Percentiles rank a stretch among this genome's conserved stretches.
Evolutionary conservation across 139 green algal species (phyloP).

Genomic region (Gonium pectorale): DNA sequence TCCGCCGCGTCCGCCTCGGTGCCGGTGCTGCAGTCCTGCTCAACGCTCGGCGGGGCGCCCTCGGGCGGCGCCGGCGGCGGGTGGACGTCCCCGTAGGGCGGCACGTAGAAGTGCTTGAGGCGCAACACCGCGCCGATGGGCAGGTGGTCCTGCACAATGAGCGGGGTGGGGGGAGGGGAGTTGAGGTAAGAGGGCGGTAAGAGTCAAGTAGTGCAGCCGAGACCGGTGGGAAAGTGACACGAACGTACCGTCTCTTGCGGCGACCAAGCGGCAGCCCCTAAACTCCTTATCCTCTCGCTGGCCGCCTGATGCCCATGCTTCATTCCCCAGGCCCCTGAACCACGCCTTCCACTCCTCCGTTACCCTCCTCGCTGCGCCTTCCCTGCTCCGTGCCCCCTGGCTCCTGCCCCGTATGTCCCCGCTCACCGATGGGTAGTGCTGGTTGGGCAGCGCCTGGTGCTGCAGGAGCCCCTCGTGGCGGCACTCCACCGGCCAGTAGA

Average conservation of each 20-base stretch:
- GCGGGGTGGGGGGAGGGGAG: neutral
- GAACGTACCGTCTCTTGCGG: no score
- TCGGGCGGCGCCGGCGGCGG: neutral
- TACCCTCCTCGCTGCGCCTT: no score
- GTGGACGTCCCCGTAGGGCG: slow-evolving; percentile 10
- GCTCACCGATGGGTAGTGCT: slow-evolving; percentile 51
- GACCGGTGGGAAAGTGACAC: no score
- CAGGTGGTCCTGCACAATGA: slow-evolving; percentile 69
- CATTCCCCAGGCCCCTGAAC: no score
- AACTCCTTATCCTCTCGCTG: no score
- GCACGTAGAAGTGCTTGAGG: slow-evolving; percentile 40
- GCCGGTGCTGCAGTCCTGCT: slow-evolving; percentile 19
- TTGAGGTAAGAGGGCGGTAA: neutral
- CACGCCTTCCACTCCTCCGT: no score
- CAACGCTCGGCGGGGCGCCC: neutral
- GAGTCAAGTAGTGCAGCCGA: no score
- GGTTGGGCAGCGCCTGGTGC: slow-evolving; percentile 59
- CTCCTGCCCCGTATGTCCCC: neutral
- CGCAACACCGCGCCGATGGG: slow-evolving; percentile 63
- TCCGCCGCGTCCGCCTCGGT: neutral
- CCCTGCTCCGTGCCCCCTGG: neutral
- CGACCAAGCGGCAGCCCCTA: no score
- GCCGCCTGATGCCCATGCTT: no score
- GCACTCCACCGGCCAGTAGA: slow-evolving; percentile 41
- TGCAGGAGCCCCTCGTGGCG: slow-evolving; percentile 17